phyloP scores from a whole-genome alignment of 2,329 filamentous ascomycete species.

The Neonectria sp. region DNA sequence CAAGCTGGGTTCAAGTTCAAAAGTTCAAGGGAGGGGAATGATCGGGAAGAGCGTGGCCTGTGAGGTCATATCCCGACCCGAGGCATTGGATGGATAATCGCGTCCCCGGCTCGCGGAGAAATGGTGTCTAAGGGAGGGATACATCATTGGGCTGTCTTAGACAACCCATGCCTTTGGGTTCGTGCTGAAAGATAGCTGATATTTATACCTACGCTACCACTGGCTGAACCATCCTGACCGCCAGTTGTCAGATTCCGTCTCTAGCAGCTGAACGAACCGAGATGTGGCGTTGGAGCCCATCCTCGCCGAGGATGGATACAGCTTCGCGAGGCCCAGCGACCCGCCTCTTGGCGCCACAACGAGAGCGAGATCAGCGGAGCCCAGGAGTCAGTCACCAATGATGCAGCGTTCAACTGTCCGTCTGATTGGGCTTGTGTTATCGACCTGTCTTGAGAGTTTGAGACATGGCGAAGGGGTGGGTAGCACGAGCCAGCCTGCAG shows the following conservation, averaged over 20 bases:
- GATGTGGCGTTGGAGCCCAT: not conserved
- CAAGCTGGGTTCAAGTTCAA: not conserved
- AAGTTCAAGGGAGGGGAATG: not conserved
- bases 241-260: not conserved
- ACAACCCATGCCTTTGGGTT: not conserved
- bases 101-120: not conserved
- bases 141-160: not conserved
- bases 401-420: not conserved
- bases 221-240: conserved; percentile 12
- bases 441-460: not conserved
- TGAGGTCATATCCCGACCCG: not conserved
- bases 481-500: conserved; percentile 12
- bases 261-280: not conserved
- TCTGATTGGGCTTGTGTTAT: not conserved
- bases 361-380: not conserved
- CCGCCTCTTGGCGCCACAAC: not conserved
- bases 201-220: not conserved
- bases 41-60: too few relatives aligned
- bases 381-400: not conserved
- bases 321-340: not conserved
- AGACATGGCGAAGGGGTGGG: conserved; percentile 28
- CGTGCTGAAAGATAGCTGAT: not conserved
- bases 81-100: not conserved
- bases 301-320: not conserved
- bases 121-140: not conserved